These are phyloP conservation scores for Cryphonectria nitschkei DNA, from an alignment of 2,329 filamentous ascomycete species.

Conservation along the genomic window DNA sequence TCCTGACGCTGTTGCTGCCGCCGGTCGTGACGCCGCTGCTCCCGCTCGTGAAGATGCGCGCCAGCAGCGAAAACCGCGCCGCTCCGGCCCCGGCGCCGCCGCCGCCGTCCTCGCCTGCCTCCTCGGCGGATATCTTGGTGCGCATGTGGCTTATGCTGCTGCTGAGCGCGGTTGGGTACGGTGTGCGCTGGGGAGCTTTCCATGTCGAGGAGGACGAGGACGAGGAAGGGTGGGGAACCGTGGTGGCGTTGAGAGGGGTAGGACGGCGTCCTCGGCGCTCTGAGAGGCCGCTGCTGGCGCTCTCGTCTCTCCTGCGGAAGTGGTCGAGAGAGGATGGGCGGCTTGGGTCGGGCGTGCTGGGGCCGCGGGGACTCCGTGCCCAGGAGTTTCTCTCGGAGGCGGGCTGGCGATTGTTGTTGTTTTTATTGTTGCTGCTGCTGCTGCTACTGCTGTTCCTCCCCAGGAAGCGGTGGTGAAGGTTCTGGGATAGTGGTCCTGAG, in stretches of 20 bases:
- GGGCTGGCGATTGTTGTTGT: neutral
- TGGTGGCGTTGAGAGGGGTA: conserved; percentile 3
- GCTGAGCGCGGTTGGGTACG: conserved; percentile 17
- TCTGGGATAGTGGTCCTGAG: neutral
- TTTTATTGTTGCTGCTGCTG: neutral
- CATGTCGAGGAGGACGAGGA: neutral
- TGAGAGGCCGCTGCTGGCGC: conserved; percentile 11
- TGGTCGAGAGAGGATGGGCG: neutral
- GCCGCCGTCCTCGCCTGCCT: conserved; percentile 12
- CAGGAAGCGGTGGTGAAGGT: neutral
- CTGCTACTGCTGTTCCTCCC: neutral
- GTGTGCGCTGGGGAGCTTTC: conserved; percentile 13
- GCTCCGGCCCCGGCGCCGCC: neutral
- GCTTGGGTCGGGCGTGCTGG: neutral
- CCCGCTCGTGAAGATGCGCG: conserved; percentile 14
- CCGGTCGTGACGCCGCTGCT: conserved; percentile 2
- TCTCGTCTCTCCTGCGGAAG: conserved; percentile 8
- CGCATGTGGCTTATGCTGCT: neutral
- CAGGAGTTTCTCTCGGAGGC: neutral
- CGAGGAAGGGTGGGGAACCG: neutral
- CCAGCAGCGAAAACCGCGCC: conserved; percentile 22
- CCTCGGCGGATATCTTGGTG: conserved; percentile 17
- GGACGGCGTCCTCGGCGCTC: conserved; percentile 21
- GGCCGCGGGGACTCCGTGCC: neutral
- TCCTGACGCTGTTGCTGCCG: neutral